phyloP scores from a whole-genome alignment of 495 filamentous ascomycete genomes.

The Neurospora discreta region DNA sequence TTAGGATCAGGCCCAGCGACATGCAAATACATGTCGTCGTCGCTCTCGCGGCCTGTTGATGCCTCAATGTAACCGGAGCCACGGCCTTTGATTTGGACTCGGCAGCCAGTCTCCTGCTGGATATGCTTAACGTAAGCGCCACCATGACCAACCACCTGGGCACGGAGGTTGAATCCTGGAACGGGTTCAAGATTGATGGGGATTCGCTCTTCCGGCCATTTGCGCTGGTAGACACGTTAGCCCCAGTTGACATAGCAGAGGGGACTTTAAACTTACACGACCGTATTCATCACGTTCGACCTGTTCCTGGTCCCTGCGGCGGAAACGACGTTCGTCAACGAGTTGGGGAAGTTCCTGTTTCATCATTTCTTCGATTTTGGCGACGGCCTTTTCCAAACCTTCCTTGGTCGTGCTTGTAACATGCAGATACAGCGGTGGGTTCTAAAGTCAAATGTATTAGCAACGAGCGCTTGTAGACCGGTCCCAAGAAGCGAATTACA shows the following conservation, averaged over 20 bases:
- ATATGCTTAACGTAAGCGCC: constrained; percentile 96
- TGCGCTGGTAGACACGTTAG: constrained; percentile 47
- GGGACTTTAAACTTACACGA: constrained; percentile 48
- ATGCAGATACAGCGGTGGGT: constrained; percentile 87
- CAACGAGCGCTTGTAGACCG: not conserved
- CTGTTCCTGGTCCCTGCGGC: constrained; percentile 76
- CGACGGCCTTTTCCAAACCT: constrained; percentile 77
- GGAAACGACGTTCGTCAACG: constrained; percentile 90
- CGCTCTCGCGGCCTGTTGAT: constrained; percentile 72
- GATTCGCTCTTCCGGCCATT: constrained; percentile 97
- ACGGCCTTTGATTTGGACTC: constrained; percentile 94
- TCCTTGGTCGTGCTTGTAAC: constrained; percentile 88
- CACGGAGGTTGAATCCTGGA: constrained; percentile 91
- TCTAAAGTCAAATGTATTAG: constrained; percentile 41
- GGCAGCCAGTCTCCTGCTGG: constrained; percentile 84
- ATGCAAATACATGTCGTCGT: constrained; percentile 91
- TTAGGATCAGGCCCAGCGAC: constrained; percentile 81
- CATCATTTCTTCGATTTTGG: constrained; percentile 86
- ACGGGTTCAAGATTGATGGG: constrained; percentile 82
- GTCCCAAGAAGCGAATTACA: not conserved
- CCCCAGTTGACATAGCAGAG: not conserved
- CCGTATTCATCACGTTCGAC: constrained; percentile 95
- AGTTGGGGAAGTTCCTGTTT: constrained; percentile 91
- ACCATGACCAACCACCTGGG: constrained; percentile 87
- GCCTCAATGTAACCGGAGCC: constrained; percentile 92